phyloP scores from a whole-genome alignment of 2,329 filamentous ascomycete species.

The Malbranchea cinnamomea region DNA sequence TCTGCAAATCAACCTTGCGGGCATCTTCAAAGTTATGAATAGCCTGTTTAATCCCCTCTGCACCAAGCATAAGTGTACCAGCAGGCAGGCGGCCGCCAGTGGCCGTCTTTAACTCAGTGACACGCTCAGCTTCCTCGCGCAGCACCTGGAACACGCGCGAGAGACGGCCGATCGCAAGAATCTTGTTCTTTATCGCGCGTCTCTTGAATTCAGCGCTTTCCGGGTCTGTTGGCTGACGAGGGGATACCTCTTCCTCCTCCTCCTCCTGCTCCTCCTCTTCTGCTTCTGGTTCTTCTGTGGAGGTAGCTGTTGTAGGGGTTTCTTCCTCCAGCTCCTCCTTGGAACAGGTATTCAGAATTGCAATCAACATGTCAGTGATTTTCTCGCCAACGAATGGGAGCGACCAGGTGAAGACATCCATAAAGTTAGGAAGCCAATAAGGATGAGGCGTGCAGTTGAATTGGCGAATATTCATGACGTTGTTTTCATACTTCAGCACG shows the following conservation, averaged over 20 bases:
- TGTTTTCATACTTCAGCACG: constrained; percentile 98
- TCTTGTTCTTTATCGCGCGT: constrained; percentile 98
- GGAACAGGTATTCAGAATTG: constrained; percentile 96
- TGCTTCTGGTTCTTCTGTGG: no score
- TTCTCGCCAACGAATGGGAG: constrained; percentile 97
- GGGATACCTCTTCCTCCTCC: constrained; percentile 66
- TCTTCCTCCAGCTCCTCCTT: constrained; percentile 95
- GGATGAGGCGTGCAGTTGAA: constrained; percentile 99
- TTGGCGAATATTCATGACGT: constrained; percentile 99
- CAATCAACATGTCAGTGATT: constrained; percentile 98
- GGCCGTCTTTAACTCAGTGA: constrained; percentile 95
- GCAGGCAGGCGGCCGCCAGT: constrained; percentile 83
- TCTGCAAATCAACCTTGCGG: constrained; percentile 90
- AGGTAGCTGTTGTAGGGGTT: constrained; percentile 55
- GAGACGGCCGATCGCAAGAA: constrained; percentile 87
- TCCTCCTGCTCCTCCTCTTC: no score
- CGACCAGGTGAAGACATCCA: constrained; percentile 99
- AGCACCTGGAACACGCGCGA: constrained; percentile 97
- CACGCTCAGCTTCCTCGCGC: constrained; percentile 89
- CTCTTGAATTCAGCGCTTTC: constrained; percentile 89
- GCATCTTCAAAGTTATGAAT: constrained; percentile 96
- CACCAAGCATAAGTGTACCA: constrained; percentile 92
- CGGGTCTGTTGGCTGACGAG: constrained; percentile 55
- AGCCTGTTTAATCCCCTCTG: constrained; percentile 96
- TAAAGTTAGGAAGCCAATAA: constrained; percentile 99